Base-by-base conservation (phyloP, 768 basidiomycete genomes). In the Suillus americanus region DNA sequence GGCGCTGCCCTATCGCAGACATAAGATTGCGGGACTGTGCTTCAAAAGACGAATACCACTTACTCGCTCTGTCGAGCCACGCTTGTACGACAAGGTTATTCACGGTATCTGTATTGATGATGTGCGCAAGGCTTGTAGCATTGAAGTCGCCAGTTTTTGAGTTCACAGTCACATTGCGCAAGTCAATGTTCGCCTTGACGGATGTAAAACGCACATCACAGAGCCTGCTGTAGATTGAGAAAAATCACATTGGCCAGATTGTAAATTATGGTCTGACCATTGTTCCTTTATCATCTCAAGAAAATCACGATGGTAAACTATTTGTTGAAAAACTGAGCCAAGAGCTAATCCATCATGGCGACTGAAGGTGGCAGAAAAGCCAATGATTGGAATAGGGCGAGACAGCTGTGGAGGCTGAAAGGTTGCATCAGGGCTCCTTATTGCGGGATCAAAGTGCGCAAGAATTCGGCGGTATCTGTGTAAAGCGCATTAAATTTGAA, bases 291-390 rank as follows among this genome's bases (percentile, higher is more conserved):
- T 91, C 95, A 98, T 96, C 60, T 93, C 88, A 14, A 94, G 75
- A 69, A 97, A 94, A 68, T 94, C 92, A 20, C 87, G 85, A 73
- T 99, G 96, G 73, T 94, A 99, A 0, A 97, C 96, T 61, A 99
- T 95, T 57, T 83, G 82, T 71, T 97, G 87, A 70, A 97, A 99
- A 1, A 97, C 89, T 3, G 90, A 89, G 7, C 93, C 89, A 4
- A 99, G 84, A 2, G 95, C 92, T 2, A 96, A 80, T 5, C 94
- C 92, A 69, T 99, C 97, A 68, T 96, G 92, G 35, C 97, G 85
- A 67, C 88, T 89, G 79, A 97, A 97, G 0, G 97, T 99, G 2
- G 97, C 97, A 62, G 94, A 95, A 73, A 99, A 97, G 0, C 96
- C 97, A 53, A 99, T 83, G 60, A 97, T 88, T 3, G 96, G 94